Evolutionary conservation across 163 green algal genomes (phyloP).

Genomic region (Chlorella variabilis): DNA sequence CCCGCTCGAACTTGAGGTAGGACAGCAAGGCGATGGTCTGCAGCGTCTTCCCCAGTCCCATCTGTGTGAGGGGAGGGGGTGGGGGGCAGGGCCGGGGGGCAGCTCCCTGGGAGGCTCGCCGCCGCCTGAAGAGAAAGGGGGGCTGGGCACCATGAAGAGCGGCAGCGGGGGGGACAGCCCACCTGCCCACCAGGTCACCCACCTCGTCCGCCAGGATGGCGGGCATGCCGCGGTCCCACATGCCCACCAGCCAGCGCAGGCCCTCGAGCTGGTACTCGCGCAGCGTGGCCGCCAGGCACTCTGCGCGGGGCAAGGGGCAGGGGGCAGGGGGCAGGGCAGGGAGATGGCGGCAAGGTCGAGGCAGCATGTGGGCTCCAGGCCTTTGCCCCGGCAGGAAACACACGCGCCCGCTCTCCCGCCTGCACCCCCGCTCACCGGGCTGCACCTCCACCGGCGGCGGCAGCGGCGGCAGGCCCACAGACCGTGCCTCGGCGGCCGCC

Average conservation of each 20-base stretch:
- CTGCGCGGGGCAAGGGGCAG: not conserved
- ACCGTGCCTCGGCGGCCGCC: slow-evolving; percentile 12
- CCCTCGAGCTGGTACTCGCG: slow-evolving; percentile 87
- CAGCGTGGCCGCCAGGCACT: slow-evolving; percentile 53
- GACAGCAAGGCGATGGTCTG: slow-evolving; percentile 70
- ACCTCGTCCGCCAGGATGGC: slow-evolving; percentile 79
- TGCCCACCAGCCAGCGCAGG: slow-evolving; percentile 85
- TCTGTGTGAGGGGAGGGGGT: slow-evolving; percentile 60
- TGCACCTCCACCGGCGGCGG: slow-evolving; percentile 68
- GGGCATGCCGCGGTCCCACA: slow-evolving; percentile 84
- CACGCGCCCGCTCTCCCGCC: not conserved
- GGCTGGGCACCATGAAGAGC: too few relatives aligned
- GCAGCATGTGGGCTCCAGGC: too few relatives aligned
- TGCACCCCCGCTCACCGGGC: slow-evolving; percentile 31
- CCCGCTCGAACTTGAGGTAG: slow-evolving; percentile 60
- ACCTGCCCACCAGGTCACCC: too few relatives aligned
- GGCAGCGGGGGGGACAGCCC: too few relatives aligned
- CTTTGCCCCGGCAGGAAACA: not conserved
- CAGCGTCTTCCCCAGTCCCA: slow-evolving; percentile 75
- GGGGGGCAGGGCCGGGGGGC: too few relatives aligned
- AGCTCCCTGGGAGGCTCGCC: too few relatives aligned
- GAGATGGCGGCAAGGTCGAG: not conserved
- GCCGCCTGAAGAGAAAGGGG: too few relatives aligned
- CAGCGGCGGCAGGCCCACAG: slow-evolving; percentile 41
- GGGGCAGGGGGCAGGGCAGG: not conserved